Evolutionary conservation across 2,329 filamentous ascomycete species (phyloP).

Genomic region (Fonsecaea pedrosoi): DNA sequence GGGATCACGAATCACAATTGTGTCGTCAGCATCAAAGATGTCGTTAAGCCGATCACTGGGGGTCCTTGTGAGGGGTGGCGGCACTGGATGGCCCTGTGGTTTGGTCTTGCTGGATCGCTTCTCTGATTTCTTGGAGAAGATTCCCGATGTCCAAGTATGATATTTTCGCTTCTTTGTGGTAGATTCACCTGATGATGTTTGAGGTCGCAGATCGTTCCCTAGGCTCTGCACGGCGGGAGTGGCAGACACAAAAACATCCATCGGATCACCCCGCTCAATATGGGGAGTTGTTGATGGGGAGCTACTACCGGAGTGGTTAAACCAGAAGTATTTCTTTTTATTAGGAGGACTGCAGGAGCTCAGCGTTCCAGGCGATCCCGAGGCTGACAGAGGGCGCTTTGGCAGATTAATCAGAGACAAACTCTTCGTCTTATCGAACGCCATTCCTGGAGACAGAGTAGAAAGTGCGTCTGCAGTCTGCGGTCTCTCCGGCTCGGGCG

Average conservation of each 20-base stretch:
- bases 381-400: conserved; percentile 52
- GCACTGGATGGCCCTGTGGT: conserved; percentile 49
- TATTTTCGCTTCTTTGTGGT: conserved; percentile 74
- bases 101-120: conserved; percentile 53
- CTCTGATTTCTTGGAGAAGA: conserved; percentile 58
- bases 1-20: conserved; percentile 55
- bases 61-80: conserved; percentile 51
- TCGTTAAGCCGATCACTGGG: conserved; percentile 51
- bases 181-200: conserved; percentile 45
- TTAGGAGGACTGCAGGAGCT: conserved; percentile 38
- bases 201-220: conserved; percentile 37
- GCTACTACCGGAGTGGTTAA: conserved; percentile 42
- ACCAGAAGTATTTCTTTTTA: conserved; percentile 43
- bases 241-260: conserved; percentile 26
- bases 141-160: conserved; percentile 65
- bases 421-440: conserved; percentile 41
- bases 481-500: conserved; percentile 48
- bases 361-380: conserved; percentile 41
- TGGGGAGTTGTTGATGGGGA: conserved; percentile 45
- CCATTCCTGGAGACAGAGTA: conserved; percentile 38
- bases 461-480: conserved; percentile 51
- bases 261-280: conserved; percentile 36
- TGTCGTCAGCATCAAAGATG: conserved; percentile 58
- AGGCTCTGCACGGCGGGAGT: conserved; percentile 13
- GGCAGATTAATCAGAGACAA: conserved; percentile 36